Percentiles rank a stretch among this genome's conserved stretches.
Evolutionary conservation across 805 yeast species (phyloP).

Genomic region (Grigorovia yakushimaensis): DNA sequence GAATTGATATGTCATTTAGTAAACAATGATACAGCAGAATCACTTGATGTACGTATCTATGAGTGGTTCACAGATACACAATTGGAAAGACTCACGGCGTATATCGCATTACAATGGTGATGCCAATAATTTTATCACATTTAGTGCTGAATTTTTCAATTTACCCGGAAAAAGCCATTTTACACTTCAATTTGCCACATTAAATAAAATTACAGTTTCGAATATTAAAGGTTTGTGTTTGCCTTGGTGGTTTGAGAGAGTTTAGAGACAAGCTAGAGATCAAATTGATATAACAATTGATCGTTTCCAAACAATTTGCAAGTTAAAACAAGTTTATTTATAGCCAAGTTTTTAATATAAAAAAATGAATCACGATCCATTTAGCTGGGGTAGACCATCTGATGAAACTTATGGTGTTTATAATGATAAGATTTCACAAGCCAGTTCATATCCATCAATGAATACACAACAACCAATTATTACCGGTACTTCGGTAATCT

Average conservation of each 20-base stretch:
- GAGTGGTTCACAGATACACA: not conserved
- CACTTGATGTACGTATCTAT: not conserved
- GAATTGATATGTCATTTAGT: not conserved
- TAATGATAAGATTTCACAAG: slow-evolving; percentile 63
- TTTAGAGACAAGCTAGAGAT: too few species aligned
- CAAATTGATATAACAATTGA: too few species aligned
- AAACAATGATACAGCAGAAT: not conserved
- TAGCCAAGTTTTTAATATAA: not conserved
- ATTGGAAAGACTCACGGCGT: not conserved
- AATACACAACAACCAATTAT: slow-evolving; percentile 91
- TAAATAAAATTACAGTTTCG: not conserved
- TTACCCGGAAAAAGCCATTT: not conserved
- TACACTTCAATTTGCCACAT: not conserved
- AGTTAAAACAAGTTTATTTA: too few species aligned
- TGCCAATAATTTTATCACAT: too few species aligned
- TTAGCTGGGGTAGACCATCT: slow-evolving; percentile 90
- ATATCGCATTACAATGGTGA: not conserved
- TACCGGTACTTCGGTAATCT: slow-evolving; percentile 93
- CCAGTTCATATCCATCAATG: slow-evolving; percentile 57
- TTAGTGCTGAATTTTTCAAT: not conserved
- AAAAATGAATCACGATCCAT: slow-evolving; percentile 89
- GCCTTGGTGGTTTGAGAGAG: too few species aligned
- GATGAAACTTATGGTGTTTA: slow-evolving; percentile 74
- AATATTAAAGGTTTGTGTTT: not conserved
- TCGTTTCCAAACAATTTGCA: too few species aligned